Evolutionary conservation across 2,329 filamentous ascomycete species (phyloP).

Genomic region (Penicillium concentricum): DNA sequence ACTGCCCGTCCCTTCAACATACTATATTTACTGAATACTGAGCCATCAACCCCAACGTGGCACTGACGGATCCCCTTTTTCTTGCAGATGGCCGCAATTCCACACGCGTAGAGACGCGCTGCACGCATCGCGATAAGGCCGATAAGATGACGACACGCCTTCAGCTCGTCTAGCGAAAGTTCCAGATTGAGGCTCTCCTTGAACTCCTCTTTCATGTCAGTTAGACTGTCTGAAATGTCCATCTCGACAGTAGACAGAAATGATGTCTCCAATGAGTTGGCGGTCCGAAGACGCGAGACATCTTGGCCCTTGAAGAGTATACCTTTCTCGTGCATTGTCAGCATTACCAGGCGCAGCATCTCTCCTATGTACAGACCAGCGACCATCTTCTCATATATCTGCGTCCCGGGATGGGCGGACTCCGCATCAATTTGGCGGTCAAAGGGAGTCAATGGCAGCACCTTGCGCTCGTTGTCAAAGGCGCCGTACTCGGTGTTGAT

Average conservation of each 20-base stretch:
- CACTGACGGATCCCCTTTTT: constrained; percentile 82
- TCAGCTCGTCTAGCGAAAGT: constrained; percentile 73
- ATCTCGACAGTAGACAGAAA: constrained; percentile 90
- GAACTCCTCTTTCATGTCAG: constrained; percentile 79
- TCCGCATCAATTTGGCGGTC: constrained; percentile 80
- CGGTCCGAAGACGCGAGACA: constrained; percentile 70
- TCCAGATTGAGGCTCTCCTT: constrained; percentile 68
- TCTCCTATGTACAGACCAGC: constrained; percentile 90
- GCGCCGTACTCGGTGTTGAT: constrained; percentile 96
- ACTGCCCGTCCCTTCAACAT: constrained; percentile 36
- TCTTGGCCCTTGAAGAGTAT: constrained; percentile 80
- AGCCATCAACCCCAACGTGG: constrained; percentile 92
- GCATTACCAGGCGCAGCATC: constrained; percentile 79
- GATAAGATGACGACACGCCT: constrained; percentile 81
- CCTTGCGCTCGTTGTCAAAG: constrained; percentile 81
- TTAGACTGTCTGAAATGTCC: constrained; percentile 86
- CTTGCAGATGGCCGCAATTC: constrained; percentile 92
- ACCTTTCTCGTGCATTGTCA: constrained; percentile 76
- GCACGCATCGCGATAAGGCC: constrained; percentile 91
- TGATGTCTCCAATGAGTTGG: constrained; percentile 83
- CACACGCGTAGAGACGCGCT: constrained; percentile 86
- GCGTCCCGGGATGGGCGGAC: constrained; percentile 86
- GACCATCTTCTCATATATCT: constrained; percentile 96
- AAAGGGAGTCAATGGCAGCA: constrained; percentile 58
- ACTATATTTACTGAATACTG: constrained; percentile 77